Evolutionary conservation across 1,284 basidiomycete species (phyloP).

Genomic region (Takashimella koratensis): DNA sequence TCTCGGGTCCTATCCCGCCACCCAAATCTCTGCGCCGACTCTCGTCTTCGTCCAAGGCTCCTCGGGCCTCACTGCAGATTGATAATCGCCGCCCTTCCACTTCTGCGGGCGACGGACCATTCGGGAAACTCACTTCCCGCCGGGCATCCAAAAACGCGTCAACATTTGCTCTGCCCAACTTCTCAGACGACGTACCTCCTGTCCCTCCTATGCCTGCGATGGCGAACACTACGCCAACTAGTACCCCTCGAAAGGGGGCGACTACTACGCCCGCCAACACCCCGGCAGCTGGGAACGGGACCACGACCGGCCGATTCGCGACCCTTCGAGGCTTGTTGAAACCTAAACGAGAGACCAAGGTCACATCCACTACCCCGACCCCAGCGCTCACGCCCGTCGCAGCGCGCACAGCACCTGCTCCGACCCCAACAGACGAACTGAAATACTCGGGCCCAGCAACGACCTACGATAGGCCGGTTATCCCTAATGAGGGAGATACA

Average conservation of each 20-base stretch:
- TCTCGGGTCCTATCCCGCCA: background rate
- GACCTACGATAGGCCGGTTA: conserved; percentile 10
- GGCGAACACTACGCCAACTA: too few relatives aligned
- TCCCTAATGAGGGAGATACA: conserved; percentile 20
- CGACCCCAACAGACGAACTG: background rate
- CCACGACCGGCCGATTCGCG: too few relatives aligned
- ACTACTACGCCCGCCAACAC: too few relatives aligned
- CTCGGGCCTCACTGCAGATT: background rate
- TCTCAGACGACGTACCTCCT: background rate
- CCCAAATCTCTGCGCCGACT: background rate
- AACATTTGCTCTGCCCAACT: background rate
- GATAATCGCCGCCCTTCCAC: background rate
- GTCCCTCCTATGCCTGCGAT: too few relatives aligned
- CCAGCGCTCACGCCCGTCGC: too few relatives aligned
- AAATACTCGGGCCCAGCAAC: background rate
- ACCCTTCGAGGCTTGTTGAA: too few relatives aligned
- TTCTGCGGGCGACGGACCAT: background rate
- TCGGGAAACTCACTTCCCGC: background rate
- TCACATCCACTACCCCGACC: too few relatives aligned
- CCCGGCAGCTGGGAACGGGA: too few relatives aligned
- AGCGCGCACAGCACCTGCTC: too few relatives aligned
- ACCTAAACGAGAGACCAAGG: too few relatives aligned
- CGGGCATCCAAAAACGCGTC: background rate
- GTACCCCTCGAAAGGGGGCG: too few relatives aligned
- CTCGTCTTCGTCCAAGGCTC: background rate